phyloP scores from a whole-genome alignment of 2,329 filamentous ascomycete genomes.

The Colletotrichum godetiae region DNA sequence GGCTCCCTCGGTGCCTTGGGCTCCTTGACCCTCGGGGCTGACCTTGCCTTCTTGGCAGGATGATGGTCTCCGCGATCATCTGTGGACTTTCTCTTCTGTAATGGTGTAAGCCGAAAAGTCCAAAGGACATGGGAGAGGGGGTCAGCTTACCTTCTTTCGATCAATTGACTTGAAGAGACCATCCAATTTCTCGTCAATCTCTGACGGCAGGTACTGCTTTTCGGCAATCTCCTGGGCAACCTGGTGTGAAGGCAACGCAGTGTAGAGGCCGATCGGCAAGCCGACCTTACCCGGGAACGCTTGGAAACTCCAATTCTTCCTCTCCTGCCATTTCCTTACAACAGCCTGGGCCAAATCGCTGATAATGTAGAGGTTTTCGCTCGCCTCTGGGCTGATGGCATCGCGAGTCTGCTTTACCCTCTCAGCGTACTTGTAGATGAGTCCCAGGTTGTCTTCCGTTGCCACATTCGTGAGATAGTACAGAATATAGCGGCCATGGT shows the following conservation, averaged over 20 bases:
- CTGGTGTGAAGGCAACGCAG: constrained; percentile 78
- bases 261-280: constrained; percentile 83
- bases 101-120: constrained; percentile 40
- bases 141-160: constrained; percentile 71
- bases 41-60: constrained; percentile 52
- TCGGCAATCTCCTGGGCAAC: constrained; percentile 87
- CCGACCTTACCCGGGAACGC: constrained; percentile 85
- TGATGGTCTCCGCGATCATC: constrained; percentile 62
- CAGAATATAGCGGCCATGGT: constrained; percentile 89
- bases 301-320: constrained; percentile 86
- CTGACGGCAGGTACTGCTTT: constrained; percentile 85
- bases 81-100: constrained; percentile 67
- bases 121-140: neutral
- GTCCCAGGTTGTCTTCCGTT: constrained; percentile 85
- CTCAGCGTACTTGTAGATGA: constrained; percentile 93
- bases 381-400: constrained; percentile 74
- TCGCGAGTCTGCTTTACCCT: constrained; percentile 92
- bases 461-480: constrained; percentile 89
- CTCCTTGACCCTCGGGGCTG: constrained; percentile 48
- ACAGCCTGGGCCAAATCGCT: constrained; percentile 88
- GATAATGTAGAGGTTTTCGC: constrained; percentile 84
- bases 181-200: constrained; percentile 81
- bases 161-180: constrained; percentile 73
- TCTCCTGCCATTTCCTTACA: constrained; percentile 87
- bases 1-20: constrained; percentile 33